Base-by-base conservation (phyloP, 495 filamentous ascomycete species). In the Bathelium albidoporum region DNA sequence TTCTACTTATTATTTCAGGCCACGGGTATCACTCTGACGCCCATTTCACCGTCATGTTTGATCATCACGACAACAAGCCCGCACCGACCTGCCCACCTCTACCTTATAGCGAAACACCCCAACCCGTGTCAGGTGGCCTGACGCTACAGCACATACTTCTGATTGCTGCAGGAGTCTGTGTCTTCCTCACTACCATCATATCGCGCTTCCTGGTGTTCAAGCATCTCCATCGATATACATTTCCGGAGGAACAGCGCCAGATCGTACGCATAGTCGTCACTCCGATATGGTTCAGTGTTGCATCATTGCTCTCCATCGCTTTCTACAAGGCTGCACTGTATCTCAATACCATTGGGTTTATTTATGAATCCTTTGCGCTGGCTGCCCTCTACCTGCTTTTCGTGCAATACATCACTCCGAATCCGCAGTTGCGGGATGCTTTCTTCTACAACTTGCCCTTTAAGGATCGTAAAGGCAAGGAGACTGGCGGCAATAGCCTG, bases 361-460 rank as follows among this genome's bases (percentile, higher is more conserved):
- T 65, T 16, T 61, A 65, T 34, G 63, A 65, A 62, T 28, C 22
- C 16, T 65, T 65, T 36, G 63, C 63, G 11, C 44, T 64, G 18
- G 36, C 28, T 29, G 59, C 63, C 1, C 34, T 65, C 26, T 65
- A 61, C 14, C 59, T 65, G 18, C 63, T 65, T 41, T 65, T 65
- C 59, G 29, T 65, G 22, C 20, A 44, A 22, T 65, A 61, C 44
- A 59, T 61, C 26, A 32, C 58, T 22, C 63, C 63, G 2, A 34
- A 65, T 10, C 26, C 43, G 5, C 34, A 55, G n/a, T 12, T 32
- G 20, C 14, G 44, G 18, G 36, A 61, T 10, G 59, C 39, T 2
- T 65, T 53, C 39, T 65, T 65, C 63, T 34, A 41, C 39, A 53
- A 22, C 36, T 59, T 64, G 9, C 31, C 26, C 20, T 49, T n/a